These are phyloP conservation scores for Geotrichum histeridarum DNA, from an alignment of 1,139 yeast species.

Conservation along the genomic window DNA sequence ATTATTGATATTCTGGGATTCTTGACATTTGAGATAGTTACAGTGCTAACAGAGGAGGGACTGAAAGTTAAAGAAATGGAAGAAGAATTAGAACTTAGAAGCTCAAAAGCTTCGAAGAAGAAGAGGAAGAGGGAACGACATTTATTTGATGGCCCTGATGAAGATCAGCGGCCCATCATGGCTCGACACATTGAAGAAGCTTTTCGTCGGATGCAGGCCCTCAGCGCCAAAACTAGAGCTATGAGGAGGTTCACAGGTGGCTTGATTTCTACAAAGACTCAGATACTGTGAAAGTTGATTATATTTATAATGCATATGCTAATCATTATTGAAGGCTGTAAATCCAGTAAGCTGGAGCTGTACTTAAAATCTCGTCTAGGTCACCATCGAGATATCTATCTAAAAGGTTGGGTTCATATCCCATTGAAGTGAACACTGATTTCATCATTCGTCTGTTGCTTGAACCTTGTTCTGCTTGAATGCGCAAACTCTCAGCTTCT, in stretches of 20 bases:
- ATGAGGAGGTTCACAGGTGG: conserved; percentile 72
- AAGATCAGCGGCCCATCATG: conserved; percentile 72
- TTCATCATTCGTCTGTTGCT: conserved; percentile 4
- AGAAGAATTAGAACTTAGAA: conserved; percentile 43
- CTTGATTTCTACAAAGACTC: conserved; percentile 34
- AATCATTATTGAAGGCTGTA: background rate
- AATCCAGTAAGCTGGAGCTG: conserved; percentile 11
- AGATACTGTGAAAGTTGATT: conserved; percentile 30
- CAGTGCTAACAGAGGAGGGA: conserved; percentile 90
- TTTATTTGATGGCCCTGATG: conserved; percentile 87
- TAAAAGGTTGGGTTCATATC: background rate
- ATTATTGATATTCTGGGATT: conserved; percentile 94
- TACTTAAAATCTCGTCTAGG: conserved; percentile 1
- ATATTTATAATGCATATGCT: background rate
- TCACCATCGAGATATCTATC: conserved; percentile 7
- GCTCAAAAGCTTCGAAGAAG: conserved; percentile 28
- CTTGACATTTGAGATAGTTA: conserved; percentile 91
- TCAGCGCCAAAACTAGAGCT: conserved; percentile 58
- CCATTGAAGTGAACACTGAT: background rate
- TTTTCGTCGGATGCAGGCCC: conserved; percentile 72
- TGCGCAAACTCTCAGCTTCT: background rate
- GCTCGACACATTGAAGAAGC: conserved; percentile 89
- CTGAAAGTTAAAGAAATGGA: conserved; percentile 71
- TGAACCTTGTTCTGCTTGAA: conserved; percentile 2
- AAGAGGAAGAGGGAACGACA: conserved; percentile 46